These are phyloP conservation scores for Pseudozyma sp. DNA, from an alignment of 1,284 basidiomycete genomes.

Conservation along the genomic window DNA sequence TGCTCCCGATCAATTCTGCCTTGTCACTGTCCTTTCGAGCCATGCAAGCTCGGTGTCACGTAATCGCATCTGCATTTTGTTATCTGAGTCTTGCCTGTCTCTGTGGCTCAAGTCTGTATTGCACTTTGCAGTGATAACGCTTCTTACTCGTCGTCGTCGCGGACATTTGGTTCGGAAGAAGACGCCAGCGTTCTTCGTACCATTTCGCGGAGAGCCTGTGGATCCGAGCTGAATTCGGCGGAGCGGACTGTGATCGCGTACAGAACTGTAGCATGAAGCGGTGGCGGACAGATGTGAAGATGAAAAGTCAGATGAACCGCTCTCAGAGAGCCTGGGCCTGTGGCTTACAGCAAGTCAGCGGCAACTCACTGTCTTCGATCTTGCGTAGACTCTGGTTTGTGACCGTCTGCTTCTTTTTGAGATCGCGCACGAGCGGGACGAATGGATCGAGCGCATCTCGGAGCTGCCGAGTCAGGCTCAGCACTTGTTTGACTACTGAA, in stretches of 20 bases:
- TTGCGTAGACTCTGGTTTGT: slow-evolving; percentile 87
- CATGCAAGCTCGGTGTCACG: slow-evolving; percentile 6
- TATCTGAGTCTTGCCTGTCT: slow-evolving; percentile 7
- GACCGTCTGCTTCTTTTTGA: slow-evolving; percentile 87
- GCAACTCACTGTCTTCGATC: slow-evolving; percentile 85
- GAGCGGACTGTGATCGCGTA: slow-evolving; percentile 58
- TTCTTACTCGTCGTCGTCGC: slow-evolving; percentile 14
- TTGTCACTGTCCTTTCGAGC: slow-evolving; percentile 5
- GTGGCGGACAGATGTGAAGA: not conserved
- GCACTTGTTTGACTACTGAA: slow-evolving; percentile 42
- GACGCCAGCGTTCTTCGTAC: slow-evolving; percentile 45
- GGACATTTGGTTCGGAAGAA: slow-evolving; percentile 9
- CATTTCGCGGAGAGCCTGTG: slow-evolving; percentile 54
- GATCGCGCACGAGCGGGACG: slow-evolving; percentile 77
- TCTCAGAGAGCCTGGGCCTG: not conserved
- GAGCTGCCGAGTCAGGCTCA: slow-evolving; percentile 51
- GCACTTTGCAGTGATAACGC: not conserved
- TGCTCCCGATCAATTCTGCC: not conserved
- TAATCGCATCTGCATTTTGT: slow-evolving; percentile 13
- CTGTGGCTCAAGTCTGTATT: not conserved
- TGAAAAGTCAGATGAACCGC: not conserved
- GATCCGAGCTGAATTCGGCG: slow-evolving; percentile 50
- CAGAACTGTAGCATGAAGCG: slow-evolving; percentile 28
- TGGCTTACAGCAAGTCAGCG: too few species aligned
- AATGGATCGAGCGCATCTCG: slow-evolving; percentile 78